phyloP scores from a whole-genome alignment of 1,284 basidiomycete species.

The Ustilago sp. region DNA sequence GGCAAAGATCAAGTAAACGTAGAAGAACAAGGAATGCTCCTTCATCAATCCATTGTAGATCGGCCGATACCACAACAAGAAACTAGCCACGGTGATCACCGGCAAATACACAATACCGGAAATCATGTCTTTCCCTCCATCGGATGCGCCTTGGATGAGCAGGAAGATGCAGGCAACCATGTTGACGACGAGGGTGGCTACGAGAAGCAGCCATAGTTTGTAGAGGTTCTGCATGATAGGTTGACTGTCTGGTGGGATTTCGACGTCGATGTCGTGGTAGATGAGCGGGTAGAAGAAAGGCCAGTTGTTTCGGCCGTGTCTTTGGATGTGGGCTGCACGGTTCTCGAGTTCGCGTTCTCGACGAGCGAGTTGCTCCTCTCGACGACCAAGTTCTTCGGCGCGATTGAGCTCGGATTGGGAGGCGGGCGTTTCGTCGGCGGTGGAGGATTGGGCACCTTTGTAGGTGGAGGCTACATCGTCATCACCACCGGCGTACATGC shows the following conservation, averaged over 20 bases:
- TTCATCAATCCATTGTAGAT: conserved; percentile 98
- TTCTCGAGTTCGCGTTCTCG: conserved; percentile 78
- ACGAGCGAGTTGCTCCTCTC: conserved; percentile 83
- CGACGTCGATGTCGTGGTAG: conserved; percentile 88
- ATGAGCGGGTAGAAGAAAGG: conserved; percentile 91
- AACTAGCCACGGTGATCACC: conserved; percentile 83
- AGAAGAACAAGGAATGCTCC: conserved; percentile 75
- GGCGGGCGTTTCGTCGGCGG: conserved; percentile 46
- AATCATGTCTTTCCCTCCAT: conserved; percentile 84
- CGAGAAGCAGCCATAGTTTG: conserved; percentile 71
- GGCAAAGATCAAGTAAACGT: conserved; percentile 72
- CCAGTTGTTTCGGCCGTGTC: conserved; percentile 88
- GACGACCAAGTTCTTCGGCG: conserved; percentile 76
- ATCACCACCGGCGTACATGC: conserved; percentile 52
- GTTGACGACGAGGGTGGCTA: conserved; percentile 85
- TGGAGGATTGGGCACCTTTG: conserved; percentile 18
- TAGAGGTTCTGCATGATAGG: conserved; percentile 81
- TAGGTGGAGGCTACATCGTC: conserved; percentile 49
- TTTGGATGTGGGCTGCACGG: conserved; percentile 77
- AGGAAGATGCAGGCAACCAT: conserved; percentile 90
- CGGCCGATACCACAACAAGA: conserved; percentile 86
- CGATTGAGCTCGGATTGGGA: conserved; percentile 70
- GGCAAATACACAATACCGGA: conserved; percentile 79
- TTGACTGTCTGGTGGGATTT: conserved; percentile 85
- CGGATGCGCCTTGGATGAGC: conserved; percentile 79